phyloP scores from a whole-genome alignment of 106 monocot genomes.

The Alisma plantagoaquatica region DNA sequence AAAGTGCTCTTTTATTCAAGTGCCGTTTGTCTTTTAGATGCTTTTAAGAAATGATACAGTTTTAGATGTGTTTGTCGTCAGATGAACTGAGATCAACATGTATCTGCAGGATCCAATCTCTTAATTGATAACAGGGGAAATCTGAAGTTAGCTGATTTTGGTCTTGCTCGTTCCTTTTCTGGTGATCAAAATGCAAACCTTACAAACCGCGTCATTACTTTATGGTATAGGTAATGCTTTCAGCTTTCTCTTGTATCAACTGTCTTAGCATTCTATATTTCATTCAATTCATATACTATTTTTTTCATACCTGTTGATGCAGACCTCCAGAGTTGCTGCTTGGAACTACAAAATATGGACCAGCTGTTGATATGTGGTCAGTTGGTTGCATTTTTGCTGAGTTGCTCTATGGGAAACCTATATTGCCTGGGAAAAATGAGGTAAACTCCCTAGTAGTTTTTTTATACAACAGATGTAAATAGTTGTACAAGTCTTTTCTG shows the following conservation, averaged over 20 bases:
- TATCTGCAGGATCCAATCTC: conserved; percentile 90
- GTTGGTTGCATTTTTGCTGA: conserved; percentile 99
- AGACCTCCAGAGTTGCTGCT: conserved; percentile 96
- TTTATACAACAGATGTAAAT: background rate
- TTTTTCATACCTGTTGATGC: conserved; percentile 18
- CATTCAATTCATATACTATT: conserved; percentile 1
- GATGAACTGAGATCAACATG: too few relatives aligned
- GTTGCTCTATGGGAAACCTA: conserved; percentile 84
- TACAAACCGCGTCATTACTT: conserved; percentile 93
- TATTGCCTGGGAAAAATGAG: conserved; percentile 97
- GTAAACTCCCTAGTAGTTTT: conserved; percentile 25
- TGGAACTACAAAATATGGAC: conserved; percentile 93
- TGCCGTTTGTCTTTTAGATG: too few relatives aligned
- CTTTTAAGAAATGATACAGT: too few relatives aligned
- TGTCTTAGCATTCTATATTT: too few relatives aligned
- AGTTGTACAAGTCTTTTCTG: background rate
- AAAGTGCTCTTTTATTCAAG: too few relatives aligned
- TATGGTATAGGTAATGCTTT: conserved; percentile 84
- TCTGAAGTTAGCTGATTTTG: conserved; percentile 98
- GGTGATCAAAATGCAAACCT: conserved; percentile 90
- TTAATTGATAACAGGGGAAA: conserved; percentile 94
- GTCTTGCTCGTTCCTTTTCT: conserved; percentile 86
- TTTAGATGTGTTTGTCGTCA: too few relatives aligned
- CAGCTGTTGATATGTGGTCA: conserved; percentile 99
- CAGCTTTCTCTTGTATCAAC: too few relatives aligned